phyloP scores from a whole-genome alignment of 306 rosid genomes.

The Casuarina equisetifolia region DNA sequence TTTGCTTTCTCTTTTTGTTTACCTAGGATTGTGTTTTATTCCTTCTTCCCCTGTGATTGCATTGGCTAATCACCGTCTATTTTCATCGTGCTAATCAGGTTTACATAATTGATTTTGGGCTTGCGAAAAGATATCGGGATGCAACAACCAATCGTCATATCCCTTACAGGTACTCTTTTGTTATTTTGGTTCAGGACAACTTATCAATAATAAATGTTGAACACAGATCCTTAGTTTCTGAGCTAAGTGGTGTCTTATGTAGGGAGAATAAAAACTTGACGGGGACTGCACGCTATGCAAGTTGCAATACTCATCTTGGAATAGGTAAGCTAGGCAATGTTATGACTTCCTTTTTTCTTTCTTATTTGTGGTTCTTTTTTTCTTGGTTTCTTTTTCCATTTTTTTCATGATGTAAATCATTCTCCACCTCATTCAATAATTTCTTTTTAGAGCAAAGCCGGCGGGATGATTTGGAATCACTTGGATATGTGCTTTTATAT shows the following conservation, averaged over 20 bases:
- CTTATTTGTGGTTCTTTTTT: neutral
- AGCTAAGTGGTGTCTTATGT: constrained; percentile 22
- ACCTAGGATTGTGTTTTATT: neutral
- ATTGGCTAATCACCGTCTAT: constrained; percentile 2
- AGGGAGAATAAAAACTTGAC: constrained; percentile 94
- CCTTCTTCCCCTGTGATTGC: constrained; percentile 8
- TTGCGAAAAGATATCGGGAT: constrained; percentile 90
- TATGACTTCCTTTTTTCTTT: constrained; percentile 14
- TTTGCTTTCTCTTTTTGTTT: constrained; percentile 4
- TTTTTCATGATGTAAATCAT: constrained; percentile 2
- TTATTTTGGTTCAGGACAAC: neutral
- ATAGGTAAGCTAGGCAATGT: constrained; percentile 65
- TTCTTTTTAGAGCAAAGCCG: constrained; percentile 87
- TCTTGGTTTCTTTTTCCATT: neutral
- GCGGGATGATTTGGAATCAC: constrained; percentile 96
- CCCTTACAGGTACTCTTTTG: constrained; percentile 62
- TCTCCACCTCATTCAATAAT: constrained; percentile 19
- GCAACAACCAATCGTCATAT: constrained; percentile 84
- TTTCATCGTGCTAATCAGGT: constrained; percentile 48
- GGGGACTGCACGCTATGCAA: constrained; percentile 97
- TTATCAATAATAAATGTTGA: neutral
- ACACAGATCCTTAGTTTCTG: neutral
- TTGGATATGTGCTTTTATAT: constrained; percentile 93
- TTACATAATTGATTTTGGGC: constrained; percentile 89
- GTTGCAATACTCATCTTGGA: constrained; percentile 98